Percentiles rank a stretch among this genome's conserved stretches.
These are phyloP conservation scores for Dictyostelium purpureum DNA, from an alignment of 78 protist species.

Conservation along the genomic window DNA sequence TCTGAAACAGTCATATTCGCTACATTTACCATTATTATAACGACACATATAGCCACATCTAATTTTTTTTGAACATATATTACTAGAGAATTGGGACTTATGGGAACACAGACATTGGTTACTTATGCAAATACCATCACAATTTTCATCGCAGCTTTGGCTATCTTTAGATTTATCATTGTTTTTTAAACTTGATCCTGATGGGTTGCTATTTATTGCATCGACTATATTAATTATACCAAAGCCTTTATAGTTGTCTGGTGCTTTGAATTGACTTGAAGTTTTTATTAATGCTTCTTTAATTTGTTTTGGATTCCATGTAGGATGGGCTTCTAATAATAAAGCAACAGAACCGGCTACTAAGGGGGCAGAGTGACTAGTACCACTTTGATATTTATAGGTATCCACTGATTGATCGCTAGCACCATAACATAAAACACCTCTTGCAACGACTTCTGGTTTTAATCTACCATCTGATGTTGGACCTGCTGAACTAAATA, in stretches of 20 bases:
- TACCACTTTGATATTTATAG: conserved; percentile 44
- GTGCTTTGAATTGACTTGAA: background rate
- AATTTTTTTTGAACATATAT: background rate
- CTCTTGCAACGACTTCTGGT: conserved; percentile 71
- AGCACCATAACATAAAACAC: conserved; percentile 36
- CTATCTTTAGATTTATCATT: background rate
- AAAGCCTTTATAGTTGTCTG: conserved; percentile 45
- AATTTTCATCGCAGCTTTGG: background rate
- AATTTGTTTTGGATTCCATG: conserved; percentile 48
- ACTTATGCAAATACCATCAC: background rate
- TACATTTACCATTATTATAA: conserved; percentile 47
- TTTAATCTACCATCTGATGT: conserved; percentile 75
- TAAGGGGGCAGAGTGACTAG: conserved; percentile 67
- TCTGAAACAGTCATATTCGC: conserved; percentile 34
- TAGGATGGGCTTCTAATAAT: conserved; percentile 46
- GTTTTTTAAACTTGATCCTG: background rate
- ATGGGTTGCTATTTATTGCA: conserved; percentile 24
- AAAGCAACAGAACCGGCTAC: conserved; percentile 72
- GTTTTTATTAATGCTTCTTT: conserved; percentile 43
- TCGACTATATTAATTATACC: conserved; percentile 11
- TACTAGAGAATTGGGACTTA: background rate
- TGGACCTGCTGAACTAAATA: conserved; percentile 68
- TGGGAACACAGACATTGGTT: conserved; percentile 6
- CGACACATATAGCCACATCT: conserved; percentile 39
- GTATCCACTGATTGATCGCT: background rate